Evolutionary conservation across 2,329 filamentous ascomycete species (phyloP).

Genomic region (Colletotrichum karsti): DNA sequence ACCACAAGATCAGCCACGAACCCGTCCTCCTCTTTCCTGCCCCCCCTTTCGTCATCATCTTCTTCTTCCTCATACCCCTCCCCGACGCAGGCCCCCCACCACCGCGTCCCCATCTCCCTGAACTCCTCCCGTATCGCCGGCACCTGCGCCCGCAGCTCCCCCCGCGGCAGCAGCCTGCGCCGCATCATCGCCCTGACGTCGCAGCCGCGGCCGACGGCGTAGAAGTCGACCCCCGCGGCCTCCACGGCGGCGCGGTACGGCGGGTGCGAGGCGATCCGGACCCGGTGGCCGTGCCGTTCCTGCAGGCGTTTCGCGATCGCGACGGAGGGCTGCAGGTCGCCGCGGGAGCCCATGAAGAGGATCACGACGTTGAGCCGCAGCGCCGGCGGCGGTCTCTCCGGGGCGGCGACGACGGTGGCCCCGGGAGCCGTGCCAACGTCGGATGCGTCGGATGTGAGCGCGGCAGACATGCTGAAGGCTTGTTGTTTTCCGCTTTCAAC

Average conservation of each 20-base stretch:
- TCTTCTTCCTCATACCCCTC: background rate
- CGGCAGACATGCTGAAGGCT: no score
- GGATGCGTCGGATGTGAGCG: no score
- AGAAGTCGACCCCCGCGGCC: conserved; percentile 48
- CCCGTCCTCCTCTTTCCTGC: background rate
- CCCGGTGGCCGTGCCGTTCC: conserved; percentile 46
- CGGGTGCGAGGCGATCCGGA: conserved; percentile 52
- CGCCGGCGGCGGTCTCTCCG: background rate
- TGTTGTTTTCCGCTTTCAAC: no score
- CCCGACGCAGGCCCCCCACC: conserved; percentile 32
- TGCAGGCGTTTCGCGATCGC: conserved; percentile 52
- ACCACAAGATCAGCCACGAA: conserved; percentile 37
- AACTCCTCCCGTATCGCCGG: conserved; percentile 22
- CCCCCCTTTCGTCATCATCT: background rate
- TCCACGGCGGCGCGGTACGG: conserved; percentile 48
- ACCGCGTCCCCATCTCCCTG: conserved; percentile 30
- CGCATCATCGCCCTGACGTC: conserved; percentile 33
- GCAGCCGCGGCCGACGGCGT: conserved; percentile 46
- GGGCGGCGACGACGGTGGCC: no score
- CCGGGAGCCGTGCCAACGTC: no score
- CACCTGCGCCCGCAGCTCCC: conserved; percentile 26
- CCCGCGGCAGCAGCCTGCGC: conserved; percentile 20
- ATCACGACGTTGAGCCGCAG: conserved; percentile 52
- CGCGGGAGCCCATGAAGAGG: conserved; percentile 52
- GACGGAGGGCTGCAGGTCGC: conserved; percentile 59